Conservation (phyloP, 1,284 basidiomycete species). For the Entoloma clypeatum region DNA sequence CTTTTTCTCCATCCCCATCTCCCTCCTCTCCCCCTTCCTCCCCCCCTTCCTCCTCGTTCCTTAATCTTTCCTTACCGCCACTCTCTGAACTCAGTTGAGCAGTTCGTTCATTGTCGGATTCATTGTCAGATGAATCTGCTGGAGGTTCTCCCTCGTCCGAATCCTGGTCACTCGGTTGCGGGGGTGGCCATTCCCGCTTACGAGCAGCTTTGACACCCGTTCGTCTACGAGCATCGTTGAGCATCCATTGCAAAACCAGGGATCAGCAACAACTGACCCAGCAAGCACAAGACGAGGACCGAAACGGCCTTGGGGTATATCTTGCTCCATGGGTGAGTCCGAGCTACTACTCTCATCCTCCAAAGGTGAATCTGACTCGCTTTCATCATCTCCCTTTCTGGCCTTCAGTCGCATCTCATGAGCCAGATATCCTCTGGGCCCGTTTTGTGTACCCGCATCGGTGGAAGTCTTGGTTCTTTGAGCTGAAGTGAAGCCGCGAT, state of each 20-base stretch:
- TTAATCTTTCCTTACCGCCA: no score
- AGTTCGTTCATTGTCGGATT: slow-evolving; percentile 2
- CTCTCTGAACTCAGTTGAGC: neutral
- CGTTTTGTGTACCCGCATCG: slow-evolving; percentile 6
- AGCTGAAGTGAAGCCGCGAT: neutral
- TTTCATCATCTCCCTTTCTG: slow-evolving; percentile 13
- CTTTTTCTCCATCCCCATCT: no score
- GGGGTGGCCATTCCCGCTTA: slow-evolving; percentile 20
- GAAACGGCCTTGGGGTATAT: slow-evolving; percentile 4
- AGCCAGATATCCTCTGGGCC: slow-evolving; percentile 12
- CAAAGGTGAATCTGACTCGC: no score
- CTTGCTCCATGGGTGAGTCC: slow-evolving; percentile 17
- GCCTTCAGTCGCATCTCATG: slow-evolving; percentile 14
- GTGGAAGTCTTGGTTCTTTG: neutral
- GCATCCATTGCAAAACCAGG: slow-evolving; percentile 1
- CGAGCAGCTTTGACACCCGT: slow-evolving; percentile 18
- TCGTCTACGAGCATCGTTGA: no score
- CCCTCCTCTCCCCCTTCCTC: no score
- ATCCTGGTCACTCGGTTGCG: slow-evolving; percentile 3
- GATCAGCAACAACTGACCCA: neutral
- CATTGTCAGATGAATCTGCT: slow-evolving; percentile 9
- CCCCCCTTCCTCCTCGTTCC: no score
- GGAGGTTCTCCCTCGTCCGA: slow-evolving; percentile 9
- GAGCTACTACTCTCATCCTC: no score
- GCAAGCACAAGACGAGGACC: no score